A percentile compares a stretch with the other conserved stretches of the same genome.
Evolutionary conservation across 1,139 yeast species (phyloP).

Genomic region (Yamadazyma diddensiae): DNA sequence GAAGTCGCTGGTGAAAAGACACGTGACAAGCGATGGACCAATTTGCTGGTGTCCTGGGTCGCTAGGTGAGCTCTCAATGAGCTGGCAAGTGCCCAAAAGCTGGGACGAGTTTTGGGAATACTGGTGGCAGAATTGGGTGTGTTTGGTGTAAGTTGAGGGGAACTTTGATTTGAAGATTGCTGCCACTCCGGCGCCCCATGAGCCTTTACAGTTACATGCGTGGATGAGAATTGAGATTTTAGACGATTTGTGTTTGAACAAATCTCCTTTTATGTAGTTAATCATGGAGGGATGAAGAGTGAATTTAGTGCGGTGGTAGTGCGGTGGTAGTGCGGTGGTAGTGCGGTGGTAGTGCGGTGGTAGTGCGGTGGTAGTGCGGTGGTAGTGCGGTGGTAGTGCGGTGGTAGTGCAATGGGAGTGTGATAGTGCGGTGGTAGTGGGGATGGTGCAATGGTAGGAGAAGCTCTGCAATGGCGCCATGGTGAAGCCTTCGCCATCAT

Average conservation of each 20-base stretch:
- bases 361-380: no score
- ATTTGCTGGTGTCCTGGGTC: constrained; percentile 28
- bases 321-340: no score
- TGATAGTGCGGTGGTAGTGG: no score
- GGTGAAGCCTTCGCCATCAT: no score
- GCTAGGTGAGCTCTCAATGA: constrained; percentile 35
- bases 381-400: no score
- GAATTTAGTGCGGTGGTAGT: neutral
- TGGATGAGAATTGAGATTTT: constrained; percentile 53
- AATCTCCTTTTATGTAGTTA: constrained; percentile 55
- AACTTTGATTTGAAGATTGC: constrained; percentile 44
- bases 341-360: no score
- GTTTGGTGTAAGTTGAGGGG: constrained; percentile 50
- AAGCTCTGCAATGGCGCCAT: no score
- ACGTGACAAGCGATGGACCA: constrained; percentile 44
- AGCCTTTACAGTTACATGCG: constrained; percentile 76
- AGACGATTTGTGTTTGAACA: constrained; percentile 38
- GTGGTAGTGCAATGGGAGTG: no score
- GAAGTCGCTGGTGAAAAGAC: constrained; percentile 65
- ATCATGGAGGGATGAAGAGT: constrained; percentile 5
- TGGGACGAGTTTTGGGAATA: constrained; percentile 21
- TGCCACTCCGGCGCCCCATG: constrained; percentile 88
- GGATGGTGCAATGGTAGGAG: no score
- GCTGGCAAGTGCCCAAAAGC: constrained; percentile 53
- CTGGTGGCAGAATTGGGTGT: constrained; percentile 46